Base-by-base conservation (phyloP, 768 basidiomycete genomes). In the Naganishia randhawae region DNA sequence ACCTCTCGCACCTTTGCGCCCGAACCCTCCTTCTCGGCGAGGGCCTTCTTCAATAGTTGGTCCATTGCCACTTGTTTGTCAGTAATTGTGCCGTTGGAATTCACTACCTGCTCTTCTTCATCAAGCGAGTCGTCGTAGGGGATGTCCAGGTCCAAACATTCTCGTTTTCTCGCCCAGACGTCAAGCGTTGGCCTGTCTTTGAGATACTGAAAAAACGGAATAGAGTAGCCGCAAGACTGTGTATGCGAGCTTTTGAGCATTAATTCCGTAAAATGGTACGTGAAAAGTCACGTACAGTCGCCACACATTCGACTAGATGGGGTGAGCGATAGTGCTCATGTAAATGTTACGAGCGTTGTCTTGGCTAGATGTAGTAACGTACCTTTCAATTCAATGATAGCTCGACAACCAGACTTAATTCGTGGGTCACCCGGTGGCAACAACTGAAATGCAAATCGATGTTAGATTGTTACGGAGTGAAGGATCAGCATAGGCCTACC, bases 141-240 rank as follows among this genome's bases (percentile, higher is more conserved):
- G 45, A 53, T 52, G 29, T 39, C 65, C 32, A 66, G 51, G 65
- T 66, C 65, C 65, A 51, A 16, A 11, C 50, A 41, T n/a, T 51
- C 52, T 8, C 62, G 57, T 25, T 64, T 69, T 19, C 50, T 29
- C 4, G 63, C 61, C 62, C 62, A 69, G 31, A 64, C 63, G 52
- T 69, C 62, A 5, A 69, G 52, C 19, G 62, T 63, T 17, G 68
- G 68, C 22, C 68, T 63, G 11, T 63, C 62, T 29, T 63, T 54
- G 35, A 65, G 31, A 63, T 69, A 69, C 32, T 62, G 29, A 22
- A 64, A 69, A 41, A 64, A 63, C 7, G 68, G 68, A 17, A 69
- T 69, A 19, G 62, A 64, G 27, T 64, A 69, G 29, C 68, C 68
- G 22, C 68, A 69, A 3, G 68, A 69, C 68, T 69, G 41, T 14